A percentile compares a stretch with the other conserved stretches of the same genome.
These are phyloP conservation scores for Amorphotheca resinae DNA, from an alignment of 495 filamentous ascomycete species.

Conservation along the genomic window DNA sequence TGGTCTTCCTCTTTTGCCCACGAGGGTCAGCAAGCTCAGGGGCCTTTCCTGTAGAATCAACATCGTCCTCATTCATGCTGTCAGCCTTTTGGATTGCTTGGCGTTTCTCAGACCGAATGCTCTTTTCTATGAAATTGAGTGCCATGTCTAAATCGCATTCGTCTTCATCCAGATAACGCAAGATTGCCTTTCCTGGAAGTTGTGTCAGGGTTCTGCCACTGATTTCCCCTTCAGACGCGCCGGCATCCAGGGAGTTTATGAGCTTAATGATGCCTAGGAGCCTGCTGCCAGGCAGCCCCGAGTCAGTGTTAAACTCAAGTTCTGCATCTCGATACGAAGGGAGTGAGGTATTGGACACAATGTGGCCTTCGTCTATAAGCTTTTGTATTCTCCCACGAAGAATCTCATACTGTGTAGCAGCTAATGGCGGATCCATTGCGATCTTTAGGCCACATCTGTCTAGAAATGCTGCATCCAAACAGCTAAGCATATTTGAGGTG, in stretches of 20 bases:
- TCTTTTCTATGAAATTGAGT: conserved; percentile 6
- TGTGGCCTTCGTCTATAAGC: conserved; percentile 7
- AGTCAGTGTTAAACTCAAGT: neutral
- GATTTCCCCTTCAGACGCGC: neutral
- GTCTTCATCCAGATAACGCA: conserved; percentile 8
- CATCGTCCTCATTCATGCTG: neutral
- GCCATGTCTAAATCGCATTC: conserved; percentile 12
- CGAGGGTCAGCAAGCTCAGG: neutral
- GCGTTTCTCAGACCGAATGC: conserved; percentile 4
- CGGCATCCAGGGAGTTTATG: neutral
- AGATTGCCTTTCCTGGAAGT: conserved; percentile 14
- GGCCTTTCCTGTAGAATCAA: neutral
- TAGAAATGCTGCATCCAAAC: conserved; percentile 37
- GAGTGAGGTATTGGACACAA: conserved; percentile 6
- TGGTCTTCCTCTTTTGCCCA: conserved; percentile 5
- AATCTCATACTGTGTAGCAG: conserved; percentile 34
- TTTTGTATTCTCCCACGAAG: conserved; percentile 10
- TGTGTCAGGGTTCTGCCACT: conserved; percentile 15
- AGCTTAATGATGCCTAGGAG: conserved; percentile 4
- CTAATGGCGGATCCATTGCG: conserved; percentile 26
- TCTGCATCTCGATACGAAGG: conserved; percentile 10
- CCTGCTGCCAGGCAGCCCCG: conserved; percentile 2
- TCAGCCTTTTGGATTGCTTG: neutral
- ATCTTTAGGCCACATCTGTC: conserved; percentile 39
- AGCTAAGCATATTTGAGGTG: conserved; percentile 36